Evolutionary conservation across 2,329 filamentous ascomycete genomes (phyloP), one percentile per base, ranked within the genome.

Genomic region (Aspergillus intermedius): DNA sequence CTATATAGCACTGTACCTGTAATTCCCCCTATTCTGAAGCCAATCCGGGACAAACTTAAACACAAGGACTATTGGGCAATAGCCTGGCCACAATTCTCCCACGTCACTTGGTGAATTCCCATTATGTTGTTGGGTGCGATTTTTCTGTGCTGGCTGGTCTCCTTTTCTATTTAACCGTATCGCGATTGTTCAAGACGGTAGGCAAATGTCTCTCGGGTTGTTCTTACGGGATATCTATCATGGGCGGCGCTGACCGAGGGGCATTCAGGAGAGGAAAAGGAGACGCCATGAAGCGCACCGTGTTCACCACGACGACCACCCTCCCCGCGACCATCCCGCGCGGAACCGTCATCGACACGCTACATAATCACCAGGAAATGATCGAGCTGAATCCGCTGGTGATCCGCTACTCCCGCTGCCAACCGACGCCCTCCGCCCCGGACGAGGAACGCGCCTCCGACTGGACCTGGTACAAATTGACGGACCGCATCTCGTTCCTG

Each of bases 301-400:
- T 82, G 30, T 91, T 91, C 72, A 93, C 87, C 35, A 86, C 81
- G 42, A 82, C 91, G 58, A 93, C 87, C 23, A 86, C 88, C 15
- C 77, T 95, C 28, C 89, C 90, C 7, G 58, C 79, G 2, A 74
- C 76, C 57, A 79, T 93, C 55, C 76, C 81, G 43, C 81, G 88
- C 47, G 77, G 85, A 56, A 77, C 80, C n/a, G 87, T 88, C 39
- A 66, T 94, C 54, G 76, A 81, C 47, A 87, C 88, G 56, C 81
- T 95, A 28, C 87, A 89, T 66, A 78, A 86, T 66, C 88, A 94
- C 69, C 67, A 77, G 44, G 83, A 83, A 58, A 94, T 95, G 84
- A 94, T 95, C 61, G 85, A 91, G 63, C 75, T 95, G 49, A 95
- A 94, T 67, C 89, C 89, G 1, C 77, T 94, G 43, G 85, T 95